These are phyloP conservation scores for Sclerotinia trifoliorum DNA, from an alignment of 2,329 filamentous ascomycete species.

Conservation along the genomic window DNA sequence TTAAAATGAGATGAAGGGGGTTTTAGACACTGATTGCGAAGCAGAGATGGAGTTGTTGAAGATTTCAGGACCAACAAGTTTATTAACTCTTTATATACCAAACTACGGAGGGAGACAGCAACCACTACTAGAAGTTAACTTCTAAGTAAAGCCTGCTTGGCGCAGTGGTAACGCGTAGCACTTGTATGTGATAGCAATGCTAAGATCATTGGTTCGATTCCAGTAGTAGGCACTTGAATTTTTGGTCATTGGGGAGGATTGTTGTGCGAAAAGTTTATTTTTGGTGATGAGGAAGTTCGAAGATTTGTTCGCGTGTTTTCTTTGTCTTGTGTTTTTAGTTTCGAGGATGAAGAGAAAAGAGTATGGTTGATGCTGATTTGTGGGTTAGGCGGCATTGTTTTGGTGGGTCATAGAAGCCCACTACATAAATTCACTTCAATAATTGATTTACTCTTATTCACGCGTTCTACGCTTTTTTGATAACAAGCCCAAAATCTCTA, in stretches of 20 bases:
- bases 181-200: slow-evolving; percentile 1
- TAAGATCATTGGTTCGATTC: slow-evolving; percentile 22
- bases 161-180: slow-evolving; percentile 21
- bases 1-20: too few relatives aligned
- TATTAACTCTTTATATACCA: neutral
- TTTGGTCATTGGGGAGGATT: rapidly evolving
- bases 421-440: neutral
- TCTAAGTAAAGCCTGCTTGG: slow-evolving; percentile 14
- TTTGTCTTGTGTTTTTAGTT: neutral
- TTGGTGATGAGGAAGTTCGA: neutral
- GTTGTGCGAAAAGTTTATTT: neutral
- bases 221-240: slow-evolving; percentile 3
- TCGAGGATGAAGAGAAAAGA: neutral
- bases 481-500: neutral
- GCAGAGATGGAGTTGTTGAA: too few relatives aligned
- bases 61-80: too few relatives aligned
- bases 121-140: slow-evolving; percentile 5
- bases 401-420: neutral
- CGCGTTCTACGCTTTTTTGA: neutral
- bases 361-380: neutral
- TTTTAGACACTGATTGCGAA: too few relatives aligned
- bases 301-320: neutral
- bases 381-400: neutral
- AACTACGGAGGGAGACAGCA: rapidly evolving
- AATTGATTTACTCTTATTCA: neutral